A percentile compares a stretch with the other conserved stretches of the same genome.
These are phyloP conservation scores for Tolypocladium paradoxum DNA, from an alignment of 2,329 filamentous ascomycete genomes.

Conservation along the genomic window DNA sequence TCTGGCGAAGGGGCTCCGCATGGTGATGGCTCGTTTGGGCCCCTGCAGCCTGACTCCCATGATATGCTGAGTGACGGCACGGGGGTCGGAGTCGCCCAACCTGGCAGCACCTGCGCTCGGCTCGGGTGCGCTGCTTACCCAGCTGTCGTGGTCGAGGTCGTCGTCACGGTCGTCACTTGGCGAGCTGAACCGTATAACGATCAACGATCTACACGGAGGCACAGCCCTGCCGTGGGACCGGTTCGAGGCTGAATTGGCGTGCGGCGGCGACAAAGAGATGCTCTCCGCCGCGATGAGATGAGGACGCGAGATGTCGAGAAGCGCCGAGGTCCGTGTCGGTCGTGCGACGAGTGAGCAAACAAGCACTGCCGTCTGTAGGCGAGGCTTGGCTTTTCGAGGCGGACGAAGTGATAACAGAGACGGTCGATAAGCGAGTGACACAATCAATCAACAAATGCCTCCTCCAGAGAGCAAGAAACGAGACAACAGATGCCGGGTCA, in stretches of 20 bases:
- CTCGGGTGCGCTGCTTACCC: not conserved
- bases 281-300: not conserved
- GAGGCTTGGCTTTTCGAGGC: not conserved
- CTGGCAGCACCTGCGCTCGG: not conserved
- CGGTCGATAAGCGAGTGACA: not conserved
- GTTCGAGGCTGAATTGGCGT: not conserved
- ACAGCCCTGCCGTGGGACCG: not conserved
- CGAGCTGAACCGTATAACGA: not conserved
- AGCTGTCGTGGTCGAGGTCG: not conserved
- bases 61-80: constrained; percentile 2
- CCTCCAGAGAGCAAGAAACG: not conserved
- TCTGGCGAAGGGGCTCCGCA: constrained; percentile 37
- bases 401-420: not conserved
- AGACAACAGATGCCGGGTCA: not conserved
- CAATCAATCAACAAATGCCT: not conserved
- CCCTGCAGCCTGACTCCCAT: constrained; percentile 29
- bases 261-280: not conserved
- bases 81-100: not conserved
- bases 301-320: not conserved
- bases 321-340: not conserved
- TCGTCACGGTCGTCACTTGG: not conserved
- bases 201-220: not conserved
- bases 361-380: not conserved
- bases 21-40: constrained; percentile 30
- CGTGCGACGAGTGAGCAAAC: not conserved